These are phyloP conservation scores for Hypholoma sublateritium DNA, from an alignment of 768 basidiomycete genomes.

Conservation along the genomic window DNA sequence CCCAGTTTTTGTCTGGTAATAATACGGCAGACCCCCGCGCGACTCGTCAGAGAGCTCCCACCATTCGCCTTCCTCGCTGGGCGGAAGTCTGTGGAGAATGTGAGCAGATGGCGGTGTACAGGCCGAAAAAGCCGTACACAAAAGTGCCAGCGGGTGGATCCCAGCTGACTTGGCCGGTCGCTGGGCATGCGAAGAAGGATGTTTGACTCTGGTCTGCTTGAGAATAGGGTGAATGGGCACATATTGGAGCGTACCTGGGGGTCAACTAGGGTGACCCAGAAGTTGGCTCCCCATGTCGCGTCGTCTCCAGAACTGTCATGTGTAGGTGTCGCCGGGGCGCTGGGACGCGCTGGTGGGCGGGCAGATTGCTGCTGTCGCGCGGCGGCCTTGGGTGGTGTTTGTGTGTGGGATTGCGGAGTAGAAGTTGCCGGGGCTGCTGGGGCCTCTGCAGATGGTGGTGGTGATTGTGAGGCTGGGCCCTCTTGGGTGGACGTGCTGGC, in stretches of 20 bases:
- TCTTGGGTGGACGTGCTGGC: constrained; percentile 16
- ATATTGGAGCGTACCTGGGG: constrained; percentile 59
- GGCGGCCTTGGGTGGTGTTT: constrained; percentile 16
- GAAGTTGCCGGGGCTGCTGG: constrained; percentile 20
- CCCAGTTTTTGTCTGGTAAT: constrained; percentile 90
- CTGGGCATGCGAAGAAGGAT: constrained; percentile 91
- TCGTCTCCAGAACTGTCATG: constrained; percentile 38
- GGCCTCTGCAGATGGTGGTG: constrained; percentile 13
- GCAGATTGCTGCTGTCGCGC: constrained; percentile 23
- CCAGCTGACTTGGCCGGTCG: constrained; percentile 92
- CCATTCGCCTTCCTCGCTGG: constrained; percentile 87
- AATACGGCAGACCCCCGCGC: constrained; percentile 83
- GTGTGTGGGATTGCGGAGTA: constrained; percentile 13
- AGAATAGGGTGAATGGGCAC: constrained; percentile 1
- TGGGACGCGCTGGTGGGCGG: constrained; percentile 22
- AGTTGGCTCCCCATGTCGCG: constrained; percentile 81
- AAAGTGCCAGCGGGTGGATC: constrained; percentile 88
- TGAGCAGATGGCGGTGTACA: constrained; percentile 19
- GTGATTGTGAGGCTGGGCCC: constrained; percentile 17
- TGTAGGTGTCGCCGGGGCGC: constrained; percentile 9
- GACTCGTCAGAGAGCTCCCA: constrained; percentile 91
- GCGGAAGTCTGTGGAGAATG: constrained; percentile 61
- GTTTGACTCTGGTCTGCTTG: constrained; percentile 44
- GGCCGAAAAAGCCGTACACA: constrained; percentile 52
- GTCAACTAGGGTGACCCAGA: constrained; percentile 94